A percentile compares a stretch with the other conserved stretches of the same genome.
phyloP scores from a whole-genome alignment of 2,329 filamentous ascomycete genomes.

The Gliomastix tumulicola region DNA sequence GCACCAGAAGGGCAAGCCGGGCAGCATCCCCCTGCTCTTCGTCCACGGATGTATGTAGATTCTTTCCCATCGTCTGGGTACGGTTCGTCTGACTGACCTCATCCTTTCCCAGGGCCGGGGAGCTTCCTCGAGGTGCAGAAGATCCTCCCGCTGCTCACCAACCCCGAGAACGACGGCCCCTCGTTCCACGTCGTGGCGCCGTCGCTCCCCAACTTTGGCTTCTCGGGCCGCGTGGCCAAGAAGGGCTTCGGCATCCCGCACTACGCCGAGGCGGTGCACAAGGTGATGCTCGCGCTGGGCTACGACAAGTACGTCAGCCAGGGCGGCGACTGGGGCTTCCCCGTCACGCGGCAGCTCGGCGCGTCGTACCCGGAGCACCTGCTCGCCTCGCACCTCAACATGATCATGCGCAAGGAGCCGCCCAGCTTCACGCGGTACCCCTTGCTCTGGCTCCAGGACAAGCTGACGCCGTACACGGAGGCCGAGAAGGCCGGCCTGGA shows the following conservation, averaged over 20 bases:
- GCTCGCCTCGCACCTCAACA: constrained; percentile 34
- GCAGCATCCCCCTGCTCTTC: constrained; percentile 59
- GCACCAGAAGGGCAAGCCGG: constrained; percentile 39
- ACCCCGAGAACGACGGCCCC: constrained; percentile 20
- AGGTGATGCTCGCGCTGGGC: constrained; percentile 61
- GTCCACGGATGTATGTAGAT: constrained; percentile 51
- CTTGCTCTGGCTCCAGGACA: constrained; percentile 44
- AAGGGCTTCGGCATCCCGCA: constrained; percentile 21
- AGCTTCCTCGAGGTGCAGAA: constrained; percentile 62
- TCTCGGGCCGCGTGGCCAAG: constrained; percentile 19
- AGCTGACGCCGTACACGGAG: constrained; percentile 41
- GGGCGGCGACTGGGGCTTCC: constrained; percentile 63
- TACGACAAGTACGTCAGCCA: constrained; percentile 41
- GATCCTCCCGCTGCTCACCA: constrained; percentile 42
- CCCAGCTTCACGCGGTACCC: constrained; percentile 47
- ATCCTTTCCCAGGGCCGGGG: constrained; percentile 44
- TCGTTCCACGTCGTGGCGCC: constrained; percentile 52
- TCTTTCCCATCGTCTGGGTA: no score
- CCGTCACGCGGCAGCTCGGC: constrained; percentile 54
- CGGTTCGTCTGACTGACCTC: not conserved
- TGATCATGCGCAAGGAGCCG: constrained; percentile 45
- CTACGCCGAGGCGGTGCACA: constrained; percentile 51
- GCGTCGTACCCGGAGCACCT: constrained; percentile 50
- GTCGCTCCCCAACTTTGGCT: constrained; percentile 46
- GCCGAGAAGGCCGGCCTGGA: constrained; percentile 31